Conservation (phyloP, 2,329 filamentous ascomycete genomes). For the Neofusicoccum parvum region DNA sequence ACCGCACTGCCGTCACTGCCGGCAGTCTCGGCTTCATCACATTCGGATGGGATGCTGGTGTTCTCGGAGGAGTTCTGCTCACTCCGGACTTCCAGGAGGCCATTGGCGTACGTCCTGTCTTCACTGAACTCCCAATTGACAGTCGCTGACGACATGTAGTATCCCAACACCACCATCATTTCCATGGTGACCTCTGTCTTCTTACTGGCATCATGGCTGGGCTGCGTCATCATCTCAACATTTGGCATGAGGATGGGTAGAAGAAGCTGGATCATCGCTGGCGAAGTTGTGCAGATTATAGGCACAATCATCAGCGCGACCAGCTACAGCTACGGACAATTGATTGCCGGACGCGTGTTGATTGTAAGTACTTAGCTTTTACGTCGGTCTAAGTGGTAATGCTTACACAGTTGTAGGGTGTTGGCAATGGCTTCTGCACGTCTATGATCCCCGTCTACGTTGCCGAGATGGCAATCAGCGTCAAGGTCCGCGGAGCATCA, state of each 20-base stretch:
- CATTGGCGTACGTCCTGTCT: conserved; percentile 28
- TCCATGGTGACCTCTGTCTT: conserved; percentile 32
- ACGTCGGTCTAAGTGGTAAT: background rate
- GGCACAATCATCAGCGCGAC: conserved; percentile 34
- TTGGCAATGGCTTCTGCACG: conserved; percentile 37
- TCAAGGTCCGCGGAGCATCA: conserved; percentile 31
- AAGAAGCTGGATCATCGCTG: conserved; percentile 31
- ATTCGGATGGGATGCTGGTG: conserved; percentile 40
- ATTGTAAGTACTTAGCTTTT: conserved; percentile 25
- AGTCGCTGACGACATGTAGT: conserved; percentile 21
- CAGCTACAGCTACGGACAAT: conserved; percentile 31
- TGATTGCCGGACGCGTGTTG: conserved; percentile 33
- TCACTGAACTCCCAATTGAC: background rate
- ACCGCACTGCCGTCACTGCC: conserved; percentile 19
- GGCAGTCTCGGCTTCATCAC: conserved; percentile 36
- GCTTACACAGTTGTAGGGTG: conserved; percentile 27
- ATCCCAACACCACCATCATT: conserved; percentile 29
- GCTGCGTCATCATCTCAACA: conserved; percentile 29
- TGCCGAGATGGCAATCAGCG: conserved; percentile 34
- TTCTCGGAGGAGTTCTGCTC: conserved; percentile 36
- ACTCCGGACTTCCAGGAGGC: conserved; percentile 34
- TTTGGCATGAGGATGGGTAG: conserved; percentile 31
- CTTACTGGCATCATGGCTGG: conserved; percentile 35
- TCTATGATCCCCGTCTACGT: conserved; percentile 35
- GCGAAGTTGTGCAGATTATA: conserved; percentile 31